A percentile compares a stretch with the other conserved stretches of the same genome.
phyloP scores from a whole-genome alignment of 257 asterid genomes.

The Lycium ferocissimum region DNA sequence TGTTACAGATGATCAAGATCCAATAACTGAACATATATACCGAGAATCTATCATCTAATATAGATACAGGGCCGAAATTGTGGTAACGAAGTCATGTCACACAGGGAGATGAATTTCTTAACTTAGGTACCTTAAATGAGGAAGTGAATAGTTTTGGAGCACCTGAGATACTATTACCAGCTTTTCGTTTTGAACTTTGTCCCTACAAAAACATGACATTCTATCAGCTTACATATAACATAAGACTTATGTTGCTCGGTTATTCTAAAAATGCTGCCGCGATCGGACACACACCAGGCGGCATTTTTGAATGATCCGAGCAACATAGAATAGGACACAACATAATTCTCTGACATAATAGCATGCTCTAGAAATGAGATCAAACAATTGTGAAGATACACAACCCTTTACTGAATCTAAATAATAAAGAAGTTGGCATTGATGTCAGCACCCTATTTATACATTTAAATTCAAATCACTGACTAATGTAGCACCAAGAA shows the following conservation, averaged over 20 bases:
- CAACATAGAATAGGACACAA: not conserved
- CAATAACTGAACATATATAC: conserved; percentile 15
- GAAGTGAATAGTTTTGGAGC: conserved; percentile 76
- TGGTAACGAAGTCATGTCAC: conserved; percentile 35
- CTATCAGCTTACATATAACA: conserved; percentile 16
- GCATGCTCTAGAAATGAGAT: conserved; percentile 11
- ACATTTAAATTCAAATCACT: not conserved
- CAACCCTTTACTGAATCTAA: not conserved
- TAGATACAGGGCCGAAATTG: not conserved
- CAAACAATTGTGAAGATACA: not conserved
- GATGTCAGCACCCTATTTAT: not conserved
- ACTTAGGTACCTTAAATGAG: conserved; percentile 75
- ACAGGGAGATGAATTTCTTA: conserved; percentile 55
- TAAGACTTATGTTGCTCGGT: not conserved
- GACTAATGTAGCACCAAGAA: not conserved
- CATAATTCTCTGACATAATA: not conserved
- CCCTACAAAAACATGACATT: conserved; percentile 46
- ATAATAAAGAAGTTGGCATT: not conserved
- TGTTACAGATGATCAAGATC: not conserved
- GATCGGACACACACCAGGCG: not conserved
- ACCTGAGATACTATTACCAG: conserved; percentile 40
- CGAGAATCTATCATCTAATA: not conserved
- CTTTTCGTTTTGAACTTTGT: conserved; percentile 43
- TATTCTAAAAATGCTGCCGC: not conserved
- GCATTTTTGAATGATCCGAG: not conserved